A percentile compares a stretch with the other conserved stretches of the same genome.
Evolutionary conservation across 345 rosid genomes (phyloP).

Genomic region (Reutealis trisperma): DNA sequence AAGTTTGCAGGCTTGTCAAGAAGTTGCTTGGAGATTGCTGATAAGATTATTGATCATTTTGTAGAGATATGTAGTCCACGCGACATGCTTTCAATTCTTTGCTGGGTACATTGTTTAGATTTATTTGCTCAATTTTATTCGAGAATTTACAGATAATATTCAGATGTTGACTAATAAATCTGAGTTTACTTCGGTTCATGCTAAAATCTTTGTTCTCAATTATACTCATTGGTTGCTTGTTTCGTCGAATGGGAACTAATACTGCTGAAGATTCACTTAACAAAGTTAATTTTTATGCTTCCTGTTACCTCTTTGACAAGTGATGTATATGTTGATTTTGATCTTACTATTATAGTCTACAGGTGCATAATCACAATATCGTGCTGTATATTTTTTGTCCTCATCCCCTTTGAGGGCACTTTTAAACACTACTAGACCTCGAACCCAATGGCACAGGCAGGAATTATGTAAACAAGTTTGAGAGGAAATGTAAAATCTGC

Average conservation of each 20-base stretch:
- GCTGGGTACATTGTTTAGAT: constrained; percentile 53
- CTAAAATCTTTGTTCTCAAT: not conserved
- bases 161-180: not conserved
- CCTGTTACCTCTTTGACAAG: too few relatives aligned
- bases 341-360: not conserved
- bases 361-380: not conserved
- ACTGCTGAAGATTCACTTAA: not conserved
- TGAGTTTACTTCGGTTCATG: not conserved
- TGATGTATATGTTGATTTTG: too few relatives aligned
- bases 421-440: not conserved
- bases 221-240: not conserved
- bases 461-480: not conserved
- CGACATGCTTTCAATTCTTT: constrained; percentile 82
- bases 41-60: constrained; percentile 48
- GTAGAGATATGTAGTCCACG: constrained; percentile 65
- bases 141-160: not conserved
- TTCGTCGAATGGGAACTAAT: not conserved
- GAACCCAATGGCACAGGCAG: not conserved
- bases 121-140: not conserved
- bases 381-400: not conserved
- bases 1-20: constrained; percentile 57
- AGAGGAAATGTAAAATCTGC: not conserved
- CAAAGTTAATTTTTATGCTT: too few relatives aligned
- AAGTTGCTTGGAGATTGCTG: constrained; percentile 50
- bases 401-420: not conserved